Evolutionary conservation across 2,329 filamentous ascomycete species (phyloP).

Genomic region (Cladophialophora carrionii): DNA sequence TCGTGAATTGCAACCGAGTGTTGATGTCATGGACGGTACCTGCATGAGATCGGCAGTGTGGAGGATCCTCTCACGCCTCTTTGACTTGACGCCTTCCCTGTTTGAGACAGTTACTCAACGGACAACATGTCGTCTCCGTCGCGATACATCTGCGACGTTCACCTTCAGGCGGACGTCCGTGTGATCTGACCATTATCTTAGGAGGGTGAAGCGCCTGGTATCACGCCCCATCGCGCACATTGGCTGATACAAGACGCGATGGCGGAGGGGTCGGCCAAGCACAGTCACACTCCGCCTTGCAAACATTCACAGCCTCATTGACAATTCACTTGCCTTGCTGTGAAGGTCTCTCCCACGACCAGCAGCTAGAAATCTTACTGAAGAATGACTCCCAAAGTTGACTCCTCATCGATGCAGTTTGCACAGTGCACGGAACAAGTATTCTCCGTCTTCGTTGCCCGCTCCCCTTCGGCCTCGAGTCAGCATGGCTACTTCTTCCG

Average conservation of each 20-base stretch:
- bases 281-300: too few relatives aligned
- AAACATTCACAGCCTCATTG: not conserved
- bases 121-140: not conserved
- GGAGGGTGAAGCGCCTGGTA: not conserved
- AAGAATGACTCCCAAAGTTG: not conserved
- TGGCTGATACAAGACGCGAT: not conserved
- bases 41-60: slow-evolving; percentile 6
- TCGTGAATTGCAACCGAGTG: not conserved
- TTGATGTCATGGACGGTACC: slow-evolving; percentile 20
- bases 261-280: too few relatives aligned
- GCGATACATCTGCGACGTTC: not conserved
- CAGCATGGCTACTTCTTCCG: not conserved
- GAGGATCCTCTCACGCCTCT: not conserved
- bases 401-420: not conserved
- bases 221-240: not conserved
- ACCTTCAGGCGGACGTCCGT: not conserved
- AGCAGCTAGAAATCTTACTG: not conserved
- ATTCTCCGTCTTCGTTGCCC: not conserved
- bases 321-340: not conserved
- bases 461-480: not conserved
- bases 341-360: not conserved
- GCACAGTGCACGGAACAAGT: not conserved
- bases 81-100: not conserved
- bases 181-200: not conserved
- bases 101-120: not conserved